These are phyloP conservation scores for Parascedosporium putredinis DNA, from an alignment of 2,329 filamentous ascomycete genomes.

Conservation along the genomic window DNA sequence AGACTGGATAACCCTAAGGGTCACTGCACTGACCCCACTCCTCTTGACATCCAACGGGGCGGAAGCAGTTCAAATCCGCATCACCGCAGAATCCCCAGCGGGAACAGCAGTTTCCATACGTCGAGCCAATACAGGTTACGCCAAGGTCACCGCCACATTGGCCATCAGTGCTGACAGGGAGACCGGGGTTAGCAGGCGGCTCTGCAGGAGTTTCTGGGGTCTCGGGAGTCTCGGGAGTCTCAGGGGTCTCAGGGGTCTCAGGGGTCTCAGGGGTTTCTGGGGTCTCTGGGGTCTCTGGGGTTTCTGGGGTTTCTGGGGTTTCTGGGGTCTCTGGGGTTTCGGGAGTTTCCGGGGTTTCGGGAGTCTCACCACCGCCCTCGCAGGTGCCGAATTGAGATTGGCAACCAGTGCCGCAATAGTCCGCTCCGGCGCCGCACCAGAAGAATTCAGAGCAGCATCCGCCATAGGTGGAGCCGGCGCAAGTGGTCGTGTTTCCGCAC, in stretches of 20 bases:
- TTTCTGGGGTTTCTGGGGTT: not conserved
- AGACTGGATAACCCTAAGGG: not conserved
- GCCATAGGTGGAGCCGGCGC: conserved; percentile 7
- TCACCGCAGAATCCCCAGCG: conserved; percentile 14
- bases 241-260: not conserved
- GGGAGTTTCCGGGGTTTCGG: conserved; percentile 1
- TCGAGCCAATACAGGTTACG: conserved; percentile 23
- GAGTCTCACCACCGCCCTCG: conserved; percentile 4
- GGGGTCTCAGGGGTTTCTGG: not conserved
- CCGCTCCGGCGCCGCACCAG: conserved; percentile 4
- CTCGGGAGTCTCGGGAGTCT: not conserved
- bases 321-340: not conserved
- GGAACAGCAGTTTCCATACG: conserved; percentile 19
- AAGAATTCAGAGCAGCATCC: conserved; percentile 8
- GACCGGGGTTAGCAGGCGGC: conserved; percentile 2
- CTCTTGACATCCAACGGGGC: conserved; percentile 5
- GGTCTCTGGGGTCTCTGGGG: not conserved
- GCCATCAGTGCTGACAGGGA: conserved; percentile 18
- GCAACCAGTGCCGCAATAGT: conserved; percentile 4
- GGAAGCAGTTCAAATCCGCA: conserved; percentile 3
- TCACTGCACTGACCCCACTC: conserved; percentile 6
- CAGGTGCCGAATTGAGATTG: conserved; percentile 8
- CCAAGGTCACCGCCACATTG: conserved; percentile 20
- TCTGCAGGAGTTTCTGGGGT: conserved; percentile 1
- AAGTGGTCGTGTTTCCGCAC: conserved; percentile 9